Evolutionary conservation across 768 basidiomycete genomes (phyloP), one percentile per base, ranked within the genome.

Genomic region (Lentinula boryana): DNA sequence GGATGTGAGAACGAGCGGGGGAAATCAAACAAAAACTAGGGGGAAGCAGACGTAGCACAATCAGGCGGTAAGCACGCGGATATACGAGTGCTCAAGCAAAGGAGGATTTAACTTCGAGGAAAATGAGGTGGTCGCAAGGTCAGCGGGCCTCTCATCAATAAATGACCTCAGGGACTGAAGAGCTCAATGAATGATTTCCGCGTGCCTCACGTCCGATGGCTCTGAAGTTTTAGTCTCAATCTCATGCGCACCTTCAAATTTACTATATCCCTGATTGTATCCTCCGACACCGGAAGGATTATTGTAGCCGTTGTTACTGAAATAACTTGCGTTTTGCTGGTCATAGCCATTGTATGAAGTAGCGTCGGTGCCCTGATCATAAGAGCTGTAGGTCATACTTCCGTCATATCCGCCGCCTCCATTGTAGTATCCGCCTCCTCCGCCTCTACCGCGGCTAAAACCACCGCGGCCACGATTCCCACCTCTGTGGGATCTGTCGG

Each of bases 231-330:
- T 72, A 84, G 79, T 84, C 82, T 85, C 75, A 85, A 84, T 67
- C 73, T 81, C 80, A 76, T 87, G 89, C 91, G 90, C 84, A 93
- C 91, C 91, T 93, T 92, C 90, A 77, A 76, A 78, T 66, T 72
- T 84, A 64, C 70, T 65, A 73, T 82, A 88, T 64, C 78, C 85
- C 76, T 88, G 85, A 72, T 78, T 72, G 70, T 77, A 82, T 59
- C 80, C 81, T 63, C 77, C 75, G 68, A 74, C 66, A 68, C 75
- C 76, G 60, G 81, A 72, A 65, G 76, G 76, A 74, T 74, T 75
- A 73, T 75, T 80, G 75, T 81, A 83, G 76, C 75, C 80, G 77
- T 78, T 78, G 78, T 82, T 86, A 76, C 89, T 86, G 79, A 88
- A 90, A 78, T 83, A 87, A 67, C 81, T 79, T 75, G 86, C 84